Conservation (phyloP, 2,329 filamentous ascomycete genomes). For the Fonsecaea pedrosoi region DNA sequence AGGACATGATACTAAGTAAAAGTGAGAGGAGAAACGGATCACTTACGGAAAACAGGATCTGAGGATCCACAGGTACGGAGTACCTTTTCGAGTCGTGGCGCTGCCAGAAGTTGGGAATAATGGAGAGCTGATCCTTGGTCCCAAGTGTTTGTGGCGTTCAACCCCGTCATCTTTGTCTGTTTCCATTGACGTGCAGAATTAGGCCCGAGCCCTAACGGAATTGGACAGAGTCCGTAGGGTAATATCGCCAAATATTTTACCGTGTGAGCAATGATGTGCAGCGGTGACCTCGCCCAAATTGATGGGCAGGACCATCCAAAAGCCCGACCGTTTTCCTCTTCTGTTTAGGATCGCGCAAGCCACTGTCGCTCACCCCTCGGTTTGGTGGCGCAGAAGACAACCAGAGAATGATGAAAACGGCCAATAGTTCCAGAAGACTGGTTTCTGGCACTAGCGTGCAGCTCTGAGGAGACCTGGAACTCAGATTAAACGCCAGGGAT, state of each 20-base stretch:
- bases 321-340: conserved; percentile 10
- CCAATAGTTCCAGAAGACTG: conserved; percentile 26
- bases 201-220: conserved; percentile 4
- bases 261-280: conserved; percentile 7
- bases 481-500: conserved; percentile 21
- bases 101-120: background rate
- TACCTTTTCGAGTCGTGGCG: background rate
- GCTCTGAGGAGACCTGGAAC: conserved; percentile 15
- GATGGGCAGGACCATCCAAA: background rate
- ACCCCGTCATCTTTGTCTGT: conserved; percentile 4
- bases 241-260: conserved; percentile 1
- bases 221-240: background rate
- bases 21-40: conserved; percentile 7
- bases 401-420: conserved; percentile 16
- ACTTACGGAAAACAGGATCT: conserved; percentile 2
- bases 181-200: conserved; percentile 15
- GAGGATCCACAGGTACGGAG: conserved; percentile 3
- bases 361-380: conserved; percentile 16
- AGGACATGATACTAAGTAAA: conserved; percentile 2
- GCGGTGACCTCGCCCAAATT: background rate
- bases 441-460: conserved; percentile 16
- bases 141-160: conserved; percentile 11
- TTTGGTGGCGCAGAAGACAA: background rate
- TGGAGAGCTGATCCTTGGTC: conserved; percentile 5
- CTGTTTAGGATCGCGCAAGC: conserved; percentile 2